A percentile compares a stretch with the other conserved stretches of the same genome.
These are phyloP conservation scores for Malus fusca DNA, from an alignment of 306 rosid genomes.

Conservation along the genomic window DNA sequence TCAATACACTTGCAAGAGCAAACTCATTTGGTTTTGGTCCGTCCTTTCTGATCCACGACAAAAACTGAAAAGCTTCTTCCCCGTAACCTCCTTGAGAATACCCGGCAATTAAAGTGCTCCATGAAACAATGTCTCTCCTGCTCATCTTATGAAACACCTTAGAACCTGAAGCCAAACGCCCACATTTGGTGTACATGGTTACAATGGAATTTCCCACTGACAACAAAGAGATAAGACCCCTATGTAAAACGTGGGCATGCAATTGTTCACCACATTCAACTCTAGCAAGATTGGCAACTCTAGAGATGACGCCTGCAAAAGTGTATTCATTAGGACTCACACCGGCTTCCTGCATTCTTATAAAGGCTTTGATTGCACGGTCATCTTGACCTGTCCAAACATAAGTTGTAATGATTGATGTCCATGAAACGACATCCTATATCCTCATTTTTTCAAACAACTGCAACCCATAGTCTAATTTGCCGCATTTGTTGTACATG, in stretches of 20 bases:
- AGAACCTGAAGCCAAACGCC: conserved; percentile 51
- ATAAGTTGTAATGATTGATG: conserved; percentile 43
- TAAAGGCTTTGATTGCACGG: conserved; percentile 47
- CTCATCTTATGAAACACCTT: conserved; percentile 39
- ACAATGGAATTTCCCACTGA: conserved; percentile 67
- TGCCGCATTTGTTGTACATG: conserved; percentile 73
- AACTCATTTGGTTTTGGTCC: conserved; percentile 67
- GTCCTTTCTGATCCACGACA: conserved; percentile 68
- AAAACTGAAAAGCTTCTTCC: conserved; percentile 56
- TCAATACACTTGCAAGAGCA: conserved; percentile 59
- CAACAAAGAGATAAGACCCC: conserved; percentile 44
- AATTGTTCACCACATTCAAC: conserved; percentile 59
- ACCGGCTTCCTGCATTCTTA: conserved; percentile 47
- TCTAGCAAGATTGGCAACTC: conserved; percentile 52
- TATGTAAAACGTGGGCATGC: conserved; percentile 45
- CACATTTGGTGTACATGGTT: conserved; percentile 64
- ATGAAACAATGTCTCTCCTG: conserved; percentile 63
- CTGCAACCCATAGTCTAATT: conserved; percentile 45
- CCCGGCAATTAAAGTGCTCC: conserved; percentile 75
- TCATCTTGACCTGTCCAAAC: conserved; percentile 51
- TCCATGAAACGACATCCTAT: conserved; percentile 84
- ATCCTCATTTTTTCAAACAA: conserved; percentile 51
- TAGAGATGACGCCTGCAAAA: conserved; percentile 57
- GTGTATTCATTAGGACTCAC: conserved; percentile 68
- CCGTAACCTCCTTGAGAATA: conserved; percentile 74